Base-by-base conservation (phyloP, 2,329 filamentous ascomycete species). In the Seiridium unicorne region DNA sequence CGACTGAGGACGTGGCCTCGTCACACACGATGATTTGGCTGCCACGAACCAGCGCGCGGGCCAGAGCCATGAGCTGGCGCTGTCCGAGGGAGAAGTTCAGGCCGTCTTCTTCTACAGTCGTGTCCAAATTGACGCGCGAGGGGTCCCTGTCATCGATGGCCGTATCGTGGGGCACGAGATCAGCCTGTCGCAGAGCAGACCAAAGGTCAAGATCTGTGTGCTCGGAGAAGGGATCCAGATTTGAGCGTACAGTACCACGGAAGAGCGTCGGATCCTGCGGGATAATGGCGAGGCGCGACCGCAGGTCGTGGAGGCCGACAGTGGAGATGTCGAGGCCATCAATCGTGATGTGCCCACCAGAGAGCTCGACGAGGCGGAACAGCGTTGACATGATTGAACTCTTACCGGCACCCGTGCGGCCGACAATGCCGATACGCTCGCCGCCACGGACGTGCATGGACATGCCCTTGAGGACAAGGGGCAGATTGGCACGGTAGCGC, bases 1-100 rank as follows among this genome's bases (percentile, higher is more conserved):
- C 94, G 6, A 98, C 93, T 0, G 87, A 91, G 1, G 89, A 92
- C 0, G 95, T 99, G 1, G 95, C 95, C 76, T 99, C 95, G 78
- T 99, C 95, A 75, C 94, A 97, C 55, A 99, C 89, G 68, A 98
- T 97, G 76, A 98, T 97, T 67, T 90, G 92, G 0, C 89, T 90
- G 48, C 89, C 87, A 44, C 94, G 88, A 4, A 98, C 94, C 2
- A 99, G 85, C 0, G 95, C 95, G 1, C 95, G 88, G 0, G 93
- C 93, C 1, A 99, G 83, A 1, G 95, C 95, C 90, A 98, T 96
- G 54, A 98, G 85, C 75, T 98, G 95, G 3, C 95, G 87, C 77
- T 98, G 94, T 5, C 94, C 94, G 8, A 98, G 88, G 0, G 92
- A 96, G 80, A 97, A 97, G 76, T 98, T 98, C 62, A 97, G 83